Evolutionary conservation across 768 basidiomycete species (phyloP).

Genomic region (Auriscalpium orientale): DNA sequence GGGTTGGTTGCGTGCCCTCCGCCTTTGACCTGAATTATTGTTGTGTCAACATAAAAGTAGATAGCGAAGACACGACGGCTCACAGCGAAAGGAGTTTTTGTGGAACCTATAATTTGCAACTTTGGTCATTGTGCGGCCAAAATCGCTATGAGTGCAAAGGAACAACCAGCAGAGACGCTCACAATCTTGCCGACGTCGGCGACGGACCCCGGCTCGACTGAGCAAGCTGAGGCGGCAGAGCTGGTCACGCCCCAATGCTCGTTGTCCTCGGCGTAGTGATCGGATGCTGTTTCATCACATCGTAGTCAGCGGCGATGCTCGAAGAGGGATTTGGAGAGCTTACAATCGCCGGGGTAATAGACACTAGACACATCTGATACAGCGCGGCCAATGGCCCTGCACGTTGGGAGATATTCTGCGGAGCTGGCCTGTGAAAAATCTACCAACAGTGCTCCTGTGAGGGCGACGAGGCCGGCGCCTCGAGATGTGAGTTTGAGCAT

Average conservation of each 20-base stretch:
- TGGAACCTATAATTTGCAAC: conserved; percentile 1
- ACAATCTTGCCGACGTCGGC: conserved; percentile 14
- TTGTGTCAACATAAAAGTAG: not conserved
- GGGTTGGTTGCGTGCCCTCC: conserved; percentile 20
- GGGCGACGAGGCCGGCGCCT: too few relatives aligned
- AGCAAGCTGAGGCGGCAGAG: conserved; percentile 7
- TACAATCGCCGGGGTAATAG: too few relatives aligned
- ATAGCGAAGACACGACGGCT: not conserved
- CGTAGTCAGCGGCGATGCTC: too few relatives aligned
- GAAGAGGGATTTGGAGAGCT: too few relatives aligned
- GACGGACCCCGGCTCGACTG: conserved; percentile 16
- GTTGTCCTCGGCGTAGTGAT: conserved; percentile 4
- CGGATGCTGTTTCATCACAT: not conserved
- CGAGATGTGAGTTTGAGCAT: too few relatives aligned
- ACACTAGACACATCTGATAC: too few relatives aligned
- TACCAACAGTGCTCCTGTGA: too few relatives aligned
- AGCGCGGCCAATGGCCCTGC: too few relatives aligned
- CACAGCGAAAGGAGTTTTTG: conserved; percentile 8
- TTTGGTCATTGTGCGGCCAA: conserved; percentile 1
- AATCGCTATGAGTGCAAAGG: not conserved
- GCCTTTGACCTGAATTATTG: conserved; percentile 12
- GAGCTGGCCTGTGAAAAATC: too few relatives aligned
- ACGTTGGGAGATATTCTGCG: too few relatives aligned
- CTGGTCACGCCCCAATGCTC: conserved; percentile 9
- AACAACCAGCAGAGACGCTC: not conserved